Conservation (phyloP, 192 early-diverging fungal species). For the Backusella australiensis region DNA sequence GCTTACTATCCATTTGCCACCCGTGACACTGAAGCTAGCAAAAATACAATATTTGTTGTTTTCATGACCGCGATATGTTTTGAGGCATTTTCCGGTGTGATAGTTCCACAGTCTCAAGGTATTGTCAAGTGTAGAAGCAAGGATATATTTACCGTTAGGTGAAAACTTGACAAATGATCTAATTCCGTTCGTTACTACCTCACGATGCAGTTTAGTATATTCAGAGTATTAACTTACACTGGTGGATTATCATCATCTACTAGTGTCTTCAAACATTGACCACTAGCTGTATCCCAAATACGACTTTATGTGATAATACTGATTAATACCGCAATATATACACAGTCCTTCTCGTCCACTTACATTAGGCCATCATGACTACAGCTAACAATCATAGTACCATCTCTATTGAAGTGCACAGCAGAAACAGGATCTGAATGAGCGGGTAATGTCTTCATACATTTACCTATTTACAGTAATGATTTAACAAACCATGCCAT, state of each 20-base stretch:
- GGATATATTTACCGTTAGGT: constrained; percentile 98
- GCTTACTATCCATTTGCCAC: constrained; percentile 94
- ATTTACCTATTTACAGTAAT: constrained; percentile 60
- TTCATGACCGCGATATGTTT: constrained; percentile 87
- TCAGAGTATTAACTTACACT: constrained; percentile 56
- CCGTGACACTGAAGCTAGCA: constrained; percentile 90
- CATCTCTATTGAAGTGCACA: constrained; percentile 96
- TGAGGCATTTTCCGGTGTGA: constrained; percentile 93
- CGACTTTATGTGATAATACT: constrained; percentile 53
- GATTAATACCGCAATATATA: not conserved
- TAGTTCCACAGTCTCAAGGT: constrained; percentile 95
- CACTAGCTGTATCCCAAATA: constrained; percentile 98
- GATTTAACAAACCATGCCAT: too few relatives aligned
- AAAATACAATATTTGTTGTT: constrained; percentile 94
- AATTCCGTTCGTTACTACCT: not conserved
- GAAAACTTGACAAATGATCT: constrained; percentile 97
- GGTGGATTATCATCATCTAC: constrained; percentile 95
- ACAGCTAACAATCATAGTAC: constrained; percentile 92
- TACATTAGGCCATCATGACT: constrained; percentile 96
- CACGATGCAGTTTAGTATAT: not conserved
- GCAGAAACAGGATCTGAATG: constrained; percentile 96
- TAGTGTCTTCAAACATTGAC: constrained; percentile 96
- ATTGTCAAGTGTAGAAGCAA: constrained; percentile 91
- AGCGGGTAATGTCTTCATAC: constrained; percentile 86
- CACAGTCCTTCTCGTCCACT: constrained; percentile 1